These are phyloP conservation scores for Leccinum pellstonianum DNA, from an alignment of 768 basidiomycete species.

Conservation along the genomic window DNA sequence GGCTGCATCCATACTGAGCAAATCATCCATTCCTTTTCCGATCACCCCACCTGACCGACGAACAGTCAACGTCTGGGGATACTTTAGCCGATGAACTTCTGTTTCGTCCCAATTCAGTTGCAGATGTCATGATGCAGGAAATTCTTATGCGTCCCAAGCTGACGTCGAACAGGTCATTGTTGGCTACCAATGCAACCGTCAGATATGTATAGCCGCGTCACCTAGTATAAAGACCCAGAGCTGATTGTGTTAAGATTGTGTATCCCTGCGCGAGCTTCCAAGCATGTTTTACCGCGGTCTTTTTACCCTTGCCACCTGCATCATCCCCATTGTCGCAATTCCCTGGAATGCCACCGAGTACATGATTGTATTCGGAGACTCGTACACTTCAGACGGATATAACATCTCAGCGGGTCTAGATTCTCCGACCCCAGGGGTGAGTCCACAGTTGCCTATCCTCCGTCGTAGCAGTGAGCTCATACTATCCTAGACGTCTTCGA, in stretches of 20 bases:
- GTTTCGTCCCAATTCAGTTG: no score
- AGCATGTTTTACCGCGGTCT: slow-evolving; percentile 15
- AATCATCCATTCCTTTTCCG: no score
- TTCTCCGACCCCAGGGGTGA: slow-evolving; percentile 52
- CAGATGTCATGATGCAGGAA: no score
- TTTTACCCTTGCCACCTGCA: slow-evolving; percentile 3
- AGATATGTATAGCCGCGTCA: not conserved
- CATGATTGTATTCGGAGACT: slow-evolving; percentile 63
- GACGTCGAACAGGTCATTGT: no score
- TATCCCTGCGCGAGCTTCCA: not conserved
- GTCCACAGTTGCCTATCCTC: slow-evolving; percentile 14
- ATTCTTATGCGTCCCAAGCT: no score
- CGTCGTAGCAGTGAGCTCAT: slow-evolving; percentile 7
- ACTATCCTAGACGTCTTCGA: slow-evolving; percentile 48
- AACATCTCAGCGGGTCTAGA: slow-evolving; percentile 56
- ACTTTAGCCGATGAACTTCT: no score
- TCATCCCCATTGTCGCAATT: slow-evolving; percentile 19
- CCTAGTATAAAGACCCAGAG: slow-evolving; percentile 9
- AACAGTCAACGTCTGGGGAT: no score
- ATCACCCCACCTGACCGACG: no score
- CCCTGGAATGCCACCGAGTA: slow-evolving; percentile 56
- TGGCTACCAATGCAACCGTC: no score
- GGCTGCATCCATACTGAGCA: no score
- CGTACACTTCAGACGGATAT: slow-evolving; percentile 59
- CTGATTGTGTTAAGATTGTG: not conserved